These are phyloP conservation scores for Xylaria arbuscula DNA, from an alignment of 2,329 filamentous ascomycete species.

Conservation along the genomic window DNA sequence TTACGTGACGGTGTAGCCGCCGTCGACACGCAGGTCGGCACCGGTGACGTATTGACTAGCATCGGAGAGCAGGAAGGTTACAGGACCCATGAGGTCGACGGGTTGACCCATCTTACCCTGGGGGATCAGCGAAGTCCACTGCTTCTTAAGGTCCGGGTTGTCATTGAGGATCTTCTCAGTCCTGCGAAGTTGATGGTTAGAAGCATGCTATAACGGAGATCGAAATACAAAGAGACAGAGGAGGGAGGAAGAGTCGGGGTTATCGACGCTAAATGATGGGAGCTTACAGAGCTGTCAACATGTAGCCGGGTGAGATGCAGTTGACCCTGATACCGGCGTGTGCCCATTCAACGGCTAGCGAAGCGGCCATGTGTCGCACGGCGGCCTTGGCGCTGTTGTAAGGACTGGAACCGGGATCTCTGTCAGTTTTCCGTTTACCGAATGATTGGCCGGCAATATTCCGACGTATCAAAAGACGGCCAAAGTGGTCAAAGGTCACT, in stretches of 20 bases:
- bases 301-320: slow-evolving; percentile 95
- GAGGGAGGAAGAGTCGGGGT: background rate
- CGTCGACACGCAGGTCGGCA: slow-evolving; percentile 83
- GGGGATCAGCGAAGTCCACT: slow-evolving; percentile 93
- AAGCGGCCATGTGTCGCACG: slow-evolving; percentile 86
- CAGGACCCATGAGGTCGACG: slow-evolving; percentile 92
- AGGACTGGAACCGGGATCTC: slow-evolving; percentile 59
- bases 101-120: slow-evolving; percentile 93
- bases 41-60: slow-evolving; percentile 78
- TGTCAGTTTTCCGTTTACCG: slow-evolving; percentile 32
- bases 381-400: slow-evolving; percentile 96
- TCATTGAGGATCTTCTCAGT: slow-evolving; percentile 95
- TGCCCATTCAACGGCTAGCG: slow-evolving; percentile 94
- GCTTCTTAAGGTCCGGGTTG: slow-evolving; percentile 86
- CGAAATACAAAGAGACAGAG: background rate
- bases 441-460: background rate
- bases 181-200: slow-evolving; percentile 56
- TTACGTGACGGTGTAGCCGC: slow-evolving; percentile 87
- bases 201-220: background rate
- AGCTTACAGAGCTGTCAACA: slow-evolving; percentile 90
- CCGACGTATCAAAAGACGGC: background rate
- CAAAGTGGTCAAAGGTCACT: slow-evolving; percentile 43
- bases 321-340: slow-evolving; percentile 89
- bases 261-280: background rate
- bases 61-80: slow-evolving; percentile 86